phyloP scores from a whole-genome alignment of 331 rosid species.

The Dryas integrifolia region DNA sequence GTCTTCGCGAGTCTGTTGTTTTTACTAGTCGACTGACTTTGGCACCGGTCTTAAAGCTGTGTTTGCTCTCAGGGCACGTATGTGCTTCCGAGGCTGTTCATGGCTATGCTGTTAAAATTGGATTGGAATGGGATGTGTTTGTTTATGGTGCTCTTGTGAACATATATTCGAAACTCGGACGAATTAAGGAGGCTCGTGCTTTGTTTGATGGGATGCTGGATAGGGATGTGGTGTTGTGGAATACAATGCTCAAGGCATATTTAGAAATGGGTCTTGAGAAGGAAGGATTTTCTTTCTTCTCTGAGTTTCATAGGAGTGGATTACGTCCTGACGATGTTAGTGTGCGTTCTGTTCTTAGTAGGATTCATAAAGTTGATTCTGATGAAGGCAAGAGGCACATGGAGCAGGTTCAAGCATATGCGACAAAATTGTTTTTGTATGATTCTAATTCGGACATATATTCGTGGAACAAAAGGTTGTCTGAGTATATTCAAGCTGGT shows the following conservation, averaged over 20 bases:
- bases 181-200: conserved; percentile 54
- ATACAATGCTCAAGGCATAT: conserved; percentile 74
- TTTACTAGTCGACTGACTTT: conserved; percentile 53
- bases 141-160: conserved; percentile 73
- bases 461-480: conserved; percentile 60
- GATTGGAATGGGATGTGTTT: conserved; percentile 62
- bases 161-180: conserved; percentile 52
- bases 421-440: conserved; percentile 37
- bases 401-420: conserved; percentile 66
- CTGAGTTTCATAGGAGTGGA: conserved; percentile 57
- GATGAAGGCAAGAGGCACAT: conserved; percentile 29
- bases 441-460: conserved; percentile 38
- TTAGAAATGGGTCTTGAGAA: conserved; percentile 43
- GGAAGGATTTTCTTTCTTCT: conserved; percentile 49
- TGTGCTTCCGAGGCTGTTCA: conserved; percentile 64
- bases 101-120: conserved; percentile 65
- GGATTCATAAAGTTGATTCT: conserved; percentile 35
- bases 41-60: conserved; percentile 71
- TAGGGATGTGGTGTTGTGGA: conserved; percentile 75
- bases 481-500: conserved; percentile 46
- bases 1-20: conserved; percentile 47
- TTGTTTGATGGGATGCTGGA: conserved; percentile 66
- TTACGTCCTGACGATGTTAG: conserved; percentile 48
- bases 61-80: conserved; percentile 38
- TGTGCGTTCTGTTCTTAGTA: conserved; percentile 48